Percentiles rank a stretch among this genome's conserved stretches.
Evolutionary conservation across 768 basidiomycete species (phyloP).

Genomic region (Kwoniella heveanensis): DNA sequence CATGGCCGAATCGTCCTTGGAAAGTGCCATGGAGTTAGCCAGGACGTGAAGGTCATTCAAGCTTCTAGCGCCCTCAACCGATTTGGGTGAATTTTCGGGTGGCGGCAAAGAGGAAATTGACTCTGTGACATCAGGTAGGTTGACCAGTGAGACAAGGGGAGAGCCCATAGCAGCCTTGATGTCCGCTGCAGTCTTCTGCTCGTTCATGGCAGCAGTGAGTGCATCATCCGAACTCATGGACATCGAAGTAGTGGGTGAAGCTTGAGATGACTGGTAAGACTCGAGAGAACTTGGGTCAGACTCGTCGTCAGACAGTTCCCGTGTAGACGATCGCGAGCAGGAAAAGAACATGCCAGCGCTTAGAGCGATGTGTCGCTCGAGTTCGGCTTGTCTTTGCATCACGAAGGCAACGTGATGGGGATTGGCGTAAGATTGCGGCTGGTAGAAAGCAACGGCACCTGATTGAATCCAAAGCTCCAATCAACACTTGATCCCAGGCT

Average conservation of each 20-base stretch:
- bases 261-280: slow-evolving; percentile 26
- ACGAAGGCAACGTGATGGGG: slow-evolving; percentile 41
- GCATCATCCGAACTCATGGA: slow-evolving; percentile 18
- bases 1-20: slow-evolving; percentile 23
- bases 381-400: slow-evolving; percentile 48
- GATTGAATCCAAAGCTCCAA: slow-evolving; percentile 10
- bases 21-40: slow-evolving; percentile 27
- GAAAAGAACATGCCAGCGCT: slow-evolving; percentile 32
- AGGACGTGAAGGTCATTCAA: slow-evolving; percentile 35
- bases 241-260: slow-evolving; percentile 29
- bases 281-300: slow-evolving; percentile 17
- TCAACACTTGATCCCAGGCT: background rate
- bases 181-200: slow-evolving; percentile 31
- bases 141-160: slow-evolving; percentile 26
- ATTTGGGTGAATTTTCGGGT: slow-evolving; percentile 17
- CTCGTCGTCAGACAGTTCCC: slow-evolving; percentile 18
- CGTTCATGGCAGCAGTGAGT: slow-evolving; percentile 14
- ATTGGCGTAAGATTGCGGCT: slow-evolving; percentile 49
- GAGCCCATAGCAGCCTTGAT: slow-evolving; percentile 43
- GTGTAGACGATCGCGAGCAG: slow-evolving; percentile 6
- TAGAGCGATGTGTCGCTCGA: slow-evolving; percentile 34
- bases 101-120: slow-evolving; percentile 15
- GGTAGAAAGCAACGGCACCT: slow-evolving; percentile 34
- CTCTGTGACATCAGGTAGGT: background rate
- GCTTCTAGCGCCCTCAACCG: slow-evolving; percentile 20